Evolutionary conservation across 176 grass and related monocot genomes (phyloP).

Genomic region (Tillandsia fasciculata): DNA sequence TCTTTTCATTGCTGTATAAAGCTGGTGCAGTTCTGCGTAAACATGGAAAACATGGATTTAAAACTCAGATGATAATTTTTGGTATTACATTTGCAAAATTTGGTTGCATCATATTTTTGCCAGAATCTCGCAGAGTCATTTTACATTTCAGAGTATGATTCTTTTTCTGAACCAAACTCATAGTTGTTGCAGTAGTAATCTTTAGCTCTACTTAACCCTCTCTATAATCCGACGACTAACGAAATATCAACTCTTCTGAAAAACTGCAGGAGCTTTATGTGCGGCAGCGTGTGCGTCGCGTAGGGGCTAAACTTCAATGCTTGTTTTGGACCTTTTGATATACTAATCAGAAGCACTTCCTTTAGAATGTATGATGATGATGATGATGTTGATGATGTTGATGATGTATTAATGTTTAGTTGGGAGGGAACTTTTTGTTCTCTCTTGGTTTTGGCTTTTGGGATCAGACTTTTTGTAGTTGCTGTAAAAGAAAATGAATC

Average conservation of each 20-base stretch:
- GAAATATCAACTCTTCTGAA: neutral
- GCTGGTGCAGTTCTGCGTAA: too few relatives aligned
- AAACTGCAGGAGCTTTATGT: slow-evolving; percentile 41
- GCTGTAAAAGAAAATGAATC: too few relatives aligned
- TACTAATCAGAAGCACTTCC: neutral
- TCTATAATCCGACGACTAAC: neutral
- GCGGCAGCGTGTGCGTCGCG: slow-evolving; percentile 34
- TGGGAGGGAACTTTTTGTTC: neutral
- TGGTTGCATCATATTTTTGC: too few relatives aligned
- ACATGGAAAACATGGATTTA: too few relatives aligned
- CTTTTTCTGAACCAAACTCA: neutral
- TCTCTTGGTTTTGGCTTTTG: neutral
- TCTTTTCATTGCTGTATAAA: too few relatives aligned
- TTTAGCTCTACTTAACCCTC: neutral
- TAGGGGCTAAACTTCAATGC: neutral
- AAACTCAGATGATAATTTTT: too few relatives aligned
- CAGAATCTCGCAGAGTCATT: too few relatives aligned
- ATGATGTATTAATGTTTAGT: neutral
- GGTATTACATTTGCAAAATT: too few relatives aligned
- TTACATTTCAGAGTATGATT: too few relatives aligned
- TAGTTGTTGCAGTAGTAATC: neutral
- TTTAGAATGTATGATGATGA: neutral
- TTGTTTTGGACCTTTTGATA: neutral
- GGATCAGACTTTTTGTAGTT: too few relatives aligned
- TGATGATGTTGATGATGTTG: neutral